Evolutionary conservation across 148 eudicot genomes (phyloP), one percentile per base, ranked within the genome.

Genomic region (Oxyria digyna): DNA sequence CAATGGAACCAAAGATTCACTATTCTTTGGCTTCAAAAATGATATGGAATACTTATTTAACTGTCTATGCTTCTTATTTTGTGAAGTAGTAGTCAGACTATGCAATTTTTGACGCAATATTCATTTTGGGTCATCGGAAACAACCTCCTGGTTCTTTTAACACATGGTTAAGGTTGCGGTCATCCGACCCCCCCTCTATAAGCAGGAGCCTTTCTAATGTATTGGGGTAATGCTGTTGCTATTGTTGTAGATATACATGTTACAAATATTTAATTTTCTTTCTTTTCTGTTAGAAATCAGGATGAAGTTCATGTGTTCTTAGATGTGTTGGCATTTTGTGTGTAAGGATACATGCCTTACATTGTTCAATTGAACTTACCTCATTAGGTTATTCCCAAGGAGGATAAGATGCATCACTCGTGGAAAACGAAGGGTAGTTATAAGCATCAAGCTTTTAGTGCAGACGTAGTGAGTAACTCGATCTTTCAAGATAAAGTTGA

Each of bases 311-410:
- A 11, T 67, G 27, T 11, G 24, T 67, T 26, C 52, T 23, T 67
- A 42, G 4, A 17, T 6, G 29, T 43, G 18, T 5, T 17, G 9
- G 11, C 35, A 41, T 11, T 26, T 15, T n/a, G 37, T 68, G 26
- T 43, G 50, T 5, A 67, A 42, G 52, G 23, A 42, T 42, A 46
- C 52, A 27, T 43, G 8, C 59, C 49, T 64, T 69, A 52, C 38
- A 59, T 59, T 27, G 64, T 27, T 59, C 37, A 68, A 52, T 48
- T 62, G 33, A 68, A 35, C 33, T 68, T 67, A 49, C 75, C 49
- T 67, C 31, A 54, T 70, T 84, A 91, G 99, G 79, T 87, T 73
- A 81, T 91, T 42, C 79, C 85, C 29, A 82, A 75, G 72, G 88
- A 83, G 80, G 86, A 76, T 76, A 83, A 88, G 54, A 45, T 69